Evolutionary conservation across 2,329 filamentous ascomycete species (phyloP).

Genomic region (Neurospora sp.): DNA sequence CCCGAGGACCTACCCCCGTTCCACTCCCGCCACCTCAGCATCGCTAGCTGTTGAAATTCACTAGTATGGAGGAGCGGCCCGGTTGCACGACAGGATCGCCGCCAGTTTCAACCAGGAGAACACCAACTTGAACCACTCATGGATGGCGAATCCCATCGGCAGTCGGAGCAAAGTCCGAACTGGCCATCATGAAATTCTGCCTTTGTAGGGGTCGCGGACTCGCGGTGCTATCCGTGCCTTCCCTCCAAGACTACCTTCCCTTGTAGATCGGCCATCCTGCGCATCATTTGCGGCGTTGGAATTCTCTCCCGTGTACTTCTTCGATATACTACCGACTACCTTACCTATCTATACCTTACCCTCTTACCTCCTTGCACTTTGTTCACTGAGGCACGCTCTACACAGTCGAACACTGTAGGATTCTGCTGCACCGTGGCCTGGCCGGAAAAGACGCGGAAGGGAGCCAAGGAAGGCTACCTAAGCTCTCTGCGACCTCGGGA

Average conservation of each 20-base stretch:
- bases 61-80: background rate
- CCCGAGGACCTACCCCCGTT: background rate
- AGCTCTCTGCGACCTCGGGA: background rate
- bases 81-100: background rate
- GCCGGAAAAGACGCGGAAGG: background rate
- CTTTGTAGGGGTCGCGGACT: background rate
- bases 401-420: background rate
- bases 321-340: background rate
- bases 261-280: background rate
- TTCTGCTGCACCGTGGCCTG: background rate
- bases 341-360: background rate
- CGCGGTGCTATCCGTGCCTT: background rate
- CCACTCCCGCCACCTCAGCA: background rate
- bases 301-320: background rate
- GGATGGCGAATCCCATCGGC: background rate
- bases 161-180: background rate
- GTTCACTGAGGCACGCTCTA: background rate
- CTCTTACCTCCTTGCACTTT: background rate
- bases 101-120: background rate
- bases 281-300: no score
- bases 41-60: background rate
- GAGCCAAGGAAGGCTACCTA: background rate
- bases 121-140: background rate
- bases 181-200: background rate
- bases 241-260: background rate